These are phyloP conservation scores for Saccharomycopsis amapae DNA, from an alignment of 805 yeast species.

Conservation along the genomic window DNA sequence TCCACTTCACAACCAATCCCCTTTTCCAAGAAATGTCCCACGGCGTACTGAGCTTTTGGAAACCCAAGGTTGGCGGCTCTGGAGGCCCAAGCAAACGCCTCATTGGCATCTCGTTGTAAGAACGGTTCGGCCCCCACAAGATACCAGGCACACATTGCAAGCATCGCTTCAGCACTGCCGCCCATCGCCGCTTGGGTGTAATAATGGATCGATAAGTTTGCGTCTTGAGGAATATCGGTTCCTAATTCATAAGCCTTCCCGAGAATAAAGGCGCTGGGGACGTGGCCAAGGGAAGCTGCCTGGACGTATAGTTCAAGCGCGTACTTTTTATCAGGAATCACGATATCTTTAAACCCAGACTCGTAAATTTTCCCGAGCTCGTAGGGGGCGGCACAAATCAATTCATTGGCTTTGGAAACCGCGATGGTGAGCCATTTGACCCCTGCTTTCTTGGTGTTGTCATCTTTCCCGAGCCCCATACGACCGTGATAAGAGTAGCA, in stretches of 20 bases:
- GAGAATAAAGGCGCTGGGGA: conserved; percentile 68
- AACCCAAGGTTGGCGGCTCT: conserved; percentile 72
- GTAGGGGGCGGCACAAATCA: conserved; percentile 89
- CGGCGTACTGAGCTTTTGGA: conserved; percentile 77
- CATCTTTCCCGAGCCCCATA: conserved; percentile 67
- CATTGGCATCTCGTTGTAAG: conserved; percentile 67
- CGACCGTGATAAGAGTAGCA: conserved; percentile 74
- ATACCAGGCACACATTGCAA: conserved; percentile 96
- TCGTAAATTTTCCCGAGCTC: conserved; percentile 83
- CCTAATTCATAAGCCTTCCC: conserved; percentile 86
- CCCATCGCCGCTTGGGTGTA: conserved; percentile 85
- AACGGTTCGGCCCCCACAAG: conserved; percentile 84
- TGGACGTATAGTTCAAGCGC: conserved; percentile 81
- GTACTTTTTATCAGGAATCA: conserved; percentile 75
- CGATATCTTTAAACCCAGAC: conserved; percentile 77
- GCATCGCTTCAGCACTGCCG: conserved; percentile 85
- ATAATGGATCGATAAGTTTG: conserved; percentile 82
- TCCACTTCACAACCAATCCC: conserved; percentile 80
- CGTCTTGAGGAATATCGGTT: conserved; percentile 58
- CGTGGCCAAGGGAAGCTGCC: conserved; percentile 83
- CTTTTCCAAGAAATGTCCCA: conserved; percentile 76
- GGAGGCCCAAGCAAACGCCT: conserved; percentile 92
- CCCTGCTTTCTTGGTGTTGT: conserved; percentile 73
- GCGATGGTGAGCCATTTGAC: conserved; percentile 92
- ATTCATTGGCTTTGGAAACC: conserved; percentile 70